A percentile compares a stretch with the other conserved stretches of the same genome.
Evolutionary conservation across 2,329 filamentous ascomycete genomes (phyloP).

Genomic region (Colletotrichum tropicicola): DNA sequence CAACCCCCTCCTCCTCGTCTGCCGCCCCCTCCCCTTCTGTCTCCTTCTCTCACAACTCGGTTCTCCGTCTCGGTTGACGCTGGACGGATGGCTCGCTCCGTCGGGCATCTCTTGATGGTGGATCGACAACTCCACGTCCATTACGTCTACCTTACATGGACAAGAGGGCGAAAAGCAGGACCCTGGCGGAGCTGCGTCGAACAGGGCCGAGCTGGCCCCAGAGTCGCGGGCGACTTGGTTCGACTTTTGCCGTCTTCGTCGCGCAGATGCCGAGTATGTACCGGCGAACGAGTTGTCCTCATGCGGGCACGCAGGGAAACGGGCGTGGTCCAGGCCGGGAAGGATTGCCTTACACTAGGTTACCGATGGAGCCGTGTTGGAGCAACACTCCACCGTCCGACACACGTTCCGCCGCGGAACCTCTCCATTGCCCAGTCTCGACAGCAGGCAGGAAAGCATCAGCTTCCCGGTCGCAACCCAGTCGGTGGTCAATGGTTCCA

Average conservation of each 20-base stretch:
- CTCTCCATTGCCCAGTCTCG: slow-evolving; percentile 25
- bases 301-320: background rate
- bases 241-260: background rate
- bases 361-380: slow-evolving; percentile 7
- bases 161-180: too few relatives aligned
- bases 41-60: background rate
- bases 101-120: slow-evolving; percentile 9
- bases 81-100: background rate
- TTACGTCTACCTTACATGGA: slow-evolving; percentile 26
- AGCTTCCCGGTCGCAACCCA: background rate
- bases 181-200: background rate
- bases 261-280: slow-evolving; percentile 14
- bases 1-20: background rate
- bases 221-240: background rate
- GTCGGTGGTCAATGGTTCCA: background rate
- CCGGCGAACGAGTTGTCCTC: background rate
- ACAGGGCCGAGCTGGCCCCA: slow-evolving; percentile 3
- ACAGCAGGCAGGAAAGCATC: background rate
- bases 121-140: slow-evolving; percentile 23
- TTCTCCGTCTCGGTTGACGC: background rate
- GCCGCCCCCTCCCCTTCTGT: background rate
- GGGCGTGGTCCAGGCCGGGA: background rate
- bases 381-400: slow-evolving; percentile 17
- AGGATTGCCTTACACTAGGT: background rate
- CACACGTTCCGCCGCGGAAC: slow-evolving; percentile 26